Evolutionary conservation across 768 basidiomycete genomes (phyloP), one percentile per base, ranked within the genome.

Genomic region (Chalciporus piperatus): DNA sequence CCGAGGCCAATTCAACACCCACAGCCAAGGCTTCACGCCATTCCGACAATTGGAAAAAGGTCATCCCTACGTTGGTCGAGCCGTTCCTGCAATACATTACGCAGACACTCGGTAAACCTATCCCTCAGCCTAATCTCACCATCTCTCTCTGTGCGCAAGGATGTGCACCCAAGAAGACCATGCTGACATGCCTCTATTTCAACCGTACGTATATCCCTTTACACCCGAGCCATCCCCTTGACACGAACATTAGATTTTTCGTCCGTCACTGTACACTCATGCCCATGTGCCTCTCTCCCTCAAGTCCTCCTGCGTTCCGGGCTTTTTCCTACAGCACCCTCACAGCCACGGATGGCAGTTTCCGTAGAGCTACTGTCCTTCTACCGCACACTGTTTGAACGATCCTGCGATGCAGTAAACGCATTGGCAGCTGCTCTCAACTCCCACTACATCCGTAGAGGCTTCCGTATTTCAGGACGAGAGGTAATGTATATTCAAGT

Each of bases 341-440:
- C 22, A 22, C 55, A 59, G 27, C 59, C 65, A 1, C 43, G 44
- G 2, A 52, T 60, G 40, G 57, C 53, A 0, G 50, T 65, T 12
- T 66, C 63, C 0, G 55, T 72, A 3, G 61, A 70, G 6, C 54
- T 74, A 1, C 50, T 74, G 0, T 53, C 67, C 1, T 72, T 74
- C 46, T 73, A 72, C 47, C 48, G 40, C 1, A 60, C 66, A 2
- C 51, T 74, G 1, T 75, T 75, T 38, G 66, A 74, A 48, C 54
- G 60, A 0, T 72, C 73, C 0, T 74, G 71, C 17, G 65, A 75
- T 49, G 19, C 46, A 45, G 54, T 59, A 49, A 41, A 70, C 48
- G n/a, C 17, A 6, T 17, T 45, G 10, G 44, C 51, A 2, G 23
- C 20, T 27, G 38, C 13, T 3, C 19, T 46, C 33, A n/a, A 35